phyloP scores from a whole-genome alignment of 306 rosid genomes.

The Medicago ruthenica region DNA sequence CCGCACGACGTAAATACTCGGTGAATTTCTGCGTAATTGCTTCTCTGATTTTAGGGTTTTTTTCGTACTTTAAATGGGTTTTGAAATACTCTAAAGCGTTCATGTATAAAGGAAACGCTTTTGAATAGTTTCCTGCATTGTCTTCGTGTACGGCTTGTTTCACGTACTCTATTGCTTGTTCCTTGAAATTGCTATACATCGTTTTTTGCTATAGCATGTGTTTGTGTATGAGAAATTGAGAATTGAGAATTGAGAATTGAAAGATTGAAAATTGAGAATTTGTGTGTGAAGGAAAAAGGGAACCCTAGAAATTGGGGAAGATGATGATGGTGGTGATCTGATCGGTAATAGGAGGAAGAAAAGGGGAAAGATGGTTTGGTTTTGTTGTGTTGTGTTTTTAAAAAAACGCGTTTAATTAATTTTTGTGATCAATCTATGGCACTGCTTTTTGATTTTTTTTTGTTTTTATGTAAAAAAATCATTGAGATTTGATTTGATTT shows the following conservation, averaged over 20 bases:
- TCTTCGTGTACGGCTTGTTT: too few relatives aligned
- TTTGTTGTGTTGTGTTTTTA: not conserved
- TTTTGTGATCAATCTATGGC: not conserved
- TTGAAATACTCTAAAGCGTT: too few relatives aligned
- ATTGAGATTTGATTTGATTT: too few relatives aligned
- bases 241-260: not conserved
- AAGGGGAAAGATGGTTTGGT: not conserved
- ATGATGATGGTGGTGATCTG: slow-evolving; percentile 7
- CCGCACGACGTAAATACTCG: too few relatives aligned
- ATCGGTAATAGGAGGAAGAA: not conserved
- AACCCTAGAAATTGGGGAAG: not conserved
- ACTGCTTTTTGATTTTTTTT: not conserved
- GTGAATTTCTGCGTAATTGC: too few relatives aligned
- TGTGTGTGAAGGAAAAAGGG: not conserved
- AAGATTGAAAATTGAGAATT: not conserved
- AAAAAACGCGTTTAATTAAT: not conserved
- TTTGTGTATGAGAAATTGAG: too few relatives aligned
- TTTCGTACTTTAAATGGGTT: too few relatives aligned
- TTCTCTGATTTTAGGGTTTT: too few relatives aligned
- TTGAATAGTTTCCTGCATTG: too few relatives aligned
- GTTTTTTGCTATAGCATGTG: slow-evolving; percentile 39
- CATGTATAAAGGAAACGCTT: too few relatives aligned
- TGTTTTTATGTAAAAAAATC: too few relatives aligned
- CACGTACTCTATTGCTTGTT: too few relatives aligned
- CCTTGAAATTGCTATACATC: slow-evolving; percentile 99